phyloP scores from a whole-genome alignment of 2,329 filamentous ascomycete species.

The Hypoxylon sp. region DNA sequence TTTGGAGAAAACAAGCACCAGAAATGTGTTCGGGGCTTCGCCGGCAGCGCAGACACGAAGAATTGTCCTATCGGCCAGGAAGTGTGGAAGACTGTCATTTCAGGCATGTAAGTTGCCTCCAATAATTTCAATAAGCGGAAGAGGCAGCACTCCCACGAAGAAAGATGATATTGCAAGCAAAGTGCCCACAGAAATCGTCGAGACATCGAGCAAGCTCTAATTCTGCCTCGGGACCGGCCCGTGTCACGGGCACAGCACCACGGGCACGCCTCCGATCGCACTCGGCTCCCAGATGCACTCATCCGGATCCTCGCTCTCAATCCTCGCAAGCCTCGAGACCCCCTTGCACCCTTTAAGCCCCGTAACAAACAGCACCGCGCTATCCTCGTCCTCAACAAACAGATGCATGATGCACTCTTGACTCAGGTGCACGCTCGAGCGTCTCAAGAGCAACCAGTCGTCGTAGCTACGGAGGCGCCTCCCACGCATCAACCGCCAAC shows the following conservation, averaged over 20 bases:
- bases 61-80: no score
- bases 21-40: no score
- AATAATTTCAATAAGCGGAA: no score
- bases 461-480: constrained; percentile 3
- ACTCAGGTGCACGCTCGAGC: background rate
- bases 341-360: background rate
- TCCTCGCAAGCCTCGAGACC: background rate
- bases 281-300: background rate
- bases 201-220: background rate
- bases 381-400: background rate
- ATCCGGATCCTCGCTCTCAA: background rate
- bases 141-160: no score
- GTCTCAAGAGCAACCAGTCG: background rate
- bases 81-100: no score
- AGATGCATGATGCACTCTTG: background rate
- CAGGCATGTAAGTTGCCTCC: no score
- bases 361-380: constrained; percentile 13
- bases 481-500: constrained; percentile 11
- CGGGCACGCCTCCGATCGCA: constrained; percentile 7
- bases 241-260: background rate
- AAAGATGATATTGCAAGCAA: no score
- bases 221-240: background rate
- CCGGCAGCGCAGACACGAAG: no score
- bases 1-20: no score
- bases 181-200: background rate